A percentile compares a stretch with the other conserved stretches of the same genome.
phyloP scores from a whole-genome alignment of 2,329 filamentous ascomycete species.

The Geoglossum cookeanum region DNA sequence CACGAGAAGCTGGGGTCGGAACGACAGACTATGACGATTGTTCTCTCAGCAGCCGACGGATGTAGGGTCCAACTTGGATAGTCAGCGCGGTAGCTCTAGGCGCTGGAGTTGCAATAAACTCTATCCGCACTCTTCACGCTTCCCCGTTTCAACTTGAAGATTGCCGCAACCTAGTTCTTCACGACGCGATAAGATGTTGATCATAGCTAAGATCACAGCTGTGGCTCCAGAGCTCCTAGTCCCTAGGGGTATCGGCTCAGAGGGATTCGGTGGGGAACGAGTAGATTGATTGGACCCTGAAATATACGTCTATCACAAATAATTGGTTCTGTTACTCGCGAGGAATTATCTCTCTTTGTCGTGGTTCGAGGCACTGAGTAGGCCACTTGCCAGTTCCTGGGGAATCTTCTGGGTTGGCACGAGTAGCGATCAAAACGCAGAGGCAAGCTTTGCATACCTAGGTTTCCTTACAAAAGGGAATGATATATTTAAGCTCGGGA shows the following conservation, averaged over 20 bases:
- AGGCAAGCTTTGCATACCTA: neutral
- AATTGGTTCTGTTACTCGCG: neutral
- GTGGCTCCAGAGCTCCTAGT: neutral
- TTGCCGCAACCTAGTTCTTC: no score
- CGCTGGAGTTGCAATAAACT: no score
- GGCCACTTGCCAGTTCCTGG: neutral
- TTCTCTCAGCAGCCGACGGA: neutral
- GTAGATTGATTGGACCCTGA: neutral
- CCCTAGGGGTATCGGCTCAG: neutral
- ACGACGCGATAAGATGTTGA: neutral
- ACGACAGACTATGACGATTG: neutral
- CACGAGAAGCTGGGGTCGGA: neutral
- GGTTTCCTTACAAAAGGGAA: neutral
- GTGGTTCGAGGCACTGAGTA: neutral
- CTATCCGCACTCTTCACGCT: no score
- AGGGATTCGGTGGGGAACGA: neutral
- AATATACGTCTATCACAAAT: no score
- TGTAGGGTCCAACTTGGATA: neutral
- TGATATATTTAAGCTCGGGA: neutral
- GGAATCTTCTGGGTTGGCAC: neutral
- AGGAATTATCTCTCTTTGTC: neutral
- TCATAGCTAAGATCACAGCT: neutral
- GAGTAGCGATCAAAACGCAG: neutral
- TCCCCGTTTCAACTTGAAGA: no score
- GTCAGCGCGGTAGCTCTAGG: conserved; percentile 32